Evolutionary conservation across 2,329 filamentous ascomycete genomes (phyloP).

Genomic region (Cyphellophora attinorum): DNA sequence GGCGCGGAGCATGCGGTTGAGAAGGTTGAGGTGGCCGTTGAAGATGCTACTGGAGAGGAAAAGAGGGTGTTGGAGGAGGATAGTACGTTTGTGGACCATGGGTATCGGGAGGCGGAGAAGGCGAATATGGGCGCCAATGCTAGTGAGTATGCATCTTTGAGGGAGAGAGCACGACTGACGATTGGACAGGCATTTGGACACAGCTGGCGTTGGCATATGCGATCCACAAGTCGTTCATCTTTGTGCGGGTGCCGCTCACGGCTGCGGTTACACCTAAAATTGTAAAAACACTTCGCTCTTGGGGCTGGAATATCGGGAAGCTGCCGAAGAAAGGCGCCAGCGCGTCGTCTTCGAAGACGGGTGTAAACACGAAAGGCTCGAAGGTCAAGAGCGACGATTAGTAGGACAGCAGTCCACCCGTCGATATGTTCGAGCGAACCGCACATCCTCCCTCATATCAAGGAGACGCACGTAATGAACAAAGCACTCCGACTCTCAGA

Average conservation of each 20-base stretch:
- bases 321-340: constrained; percentile 24
- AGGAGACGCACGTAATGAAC: too few species aligned
- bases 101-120: constrained; percentile 54
- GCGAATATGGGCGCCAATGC: constrained; percentile 54
- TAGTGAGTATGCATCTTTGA: constrained; percentile 53
- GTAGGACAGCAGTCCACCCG: too few species aligned
- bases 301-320: constrained; percentile 95
- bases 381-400: constrained; percentile 19
- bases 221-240: constrained; percentile 96
- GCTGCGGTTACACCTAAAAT: constrained; percentile 87
- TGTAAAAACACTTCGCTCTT: constrained; percentile 75
- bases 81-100: constrained; percentile 26
- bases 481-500: too few species aligned
- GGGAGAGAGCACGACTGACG: too few species aligned
- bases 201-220: constrained; percentile 90
- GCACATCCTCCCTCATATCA: too few species aligned
- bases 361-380: constrained; percentile 17
- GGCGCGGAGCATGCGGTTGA: constrained; percentile 20
- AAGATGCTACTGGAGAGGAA: constrained; percentile 16
- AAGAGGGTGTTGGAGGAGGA: constrained; percentile 16
- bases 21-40: constrained; percentile 37
- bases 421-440: too few species aligned
- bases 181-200: constrained; percentile 62
- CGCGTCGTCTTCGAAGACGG: constrained; percentile 17
- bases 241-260: constrained; percentile 85